Evolutionary conservation across 1,284 basidiomycete species (phyloP).

Genomic region (Crucibulum cyathiforme): DNA sequence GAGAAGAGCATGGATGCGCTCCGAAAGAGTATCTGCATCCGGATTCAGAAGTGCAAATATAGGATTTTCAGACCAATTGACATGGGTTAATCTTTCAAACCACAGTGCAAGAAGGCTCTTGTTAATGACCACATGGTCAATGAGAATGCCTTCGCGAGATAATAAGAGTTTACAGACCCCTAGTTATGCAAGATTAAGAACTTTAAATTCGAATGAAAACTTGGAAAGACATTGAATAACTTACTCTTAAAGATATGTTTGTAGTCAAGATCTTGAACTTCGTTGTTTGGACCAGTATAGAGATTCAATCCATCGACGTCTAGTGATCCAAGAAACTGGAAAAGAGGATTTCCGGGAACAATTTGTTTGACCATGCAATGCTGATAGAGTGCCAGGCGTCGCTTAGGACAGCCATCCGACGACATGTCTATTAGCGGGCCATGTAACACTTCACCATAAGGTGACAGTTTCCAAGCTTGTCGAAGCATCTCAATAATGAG

Average conservation of each 20-base stretch:
- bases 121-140: background rate
- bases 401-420: constrained; percentile 31
- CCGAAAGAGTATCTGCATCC: background rate
- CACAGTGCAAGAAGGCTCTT: background rate
- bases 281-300: constrained; percentile 4
- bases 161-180: constrained; percentile 1
- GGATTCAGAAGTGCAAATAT: constrained; percentile 8
- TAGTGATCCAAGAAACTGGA: background rate
- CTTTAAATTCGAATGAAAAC: background rate
- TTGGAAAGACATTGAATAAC: background rate
- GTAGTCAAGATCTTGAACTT: constrained; percentile 17
- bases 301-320: constrained; percentile 13
- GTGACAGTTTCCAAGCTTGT: constrained; percentile 26
- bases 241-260: constrained; percentile 12
- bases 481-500: constrained; percentile 16
- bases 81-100: constrained; percentile 1
- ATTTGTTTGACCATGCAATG: constrained; percentile 21
- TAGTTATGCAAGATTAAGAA: background rate
- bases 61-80: constrained; percentile 1
- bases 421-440: constrained; percentile 27
- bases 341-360: constrained; percentile 1
- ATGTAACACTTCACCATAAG: constrained; percentile 19
- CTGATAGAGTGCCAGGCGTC: constrained; percentile 23
- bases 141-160: background rate
- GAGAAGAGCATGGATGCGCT: constrained; percentile 22